Percentiles rank a stretch among this genome's conserved stretches.
These are phyloP conservation scores for Gnomoniopsis smithogilvyi DNA, from an alignment of 2,329 filamentous ascomycete genomes.

Conservation along the genomic window DNA sequence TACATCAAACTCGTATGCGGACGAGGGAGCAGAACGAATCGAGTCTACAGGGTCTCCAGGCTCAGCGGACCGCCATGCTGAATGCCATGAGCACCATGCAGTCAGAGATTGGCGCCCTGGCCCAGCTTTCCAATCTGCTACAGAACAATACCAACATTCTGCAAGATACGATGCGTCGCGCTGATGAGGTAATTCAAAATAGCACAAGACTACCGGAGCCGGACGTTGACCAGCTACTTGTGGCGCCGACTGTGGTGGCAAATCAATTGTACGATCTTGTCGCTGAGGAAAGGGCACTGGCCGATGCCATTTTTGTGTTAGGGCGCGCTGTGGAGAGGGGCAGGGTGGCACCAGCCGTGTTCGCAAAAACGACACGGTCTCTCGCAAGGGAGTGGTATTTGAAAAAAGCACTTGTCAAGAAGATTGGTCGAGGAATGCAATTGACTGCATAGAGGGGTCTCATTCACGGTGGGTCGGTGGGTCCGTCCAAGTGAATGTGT, in stretches of 20 bases:
- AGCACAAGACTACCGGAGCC: conserved; percentile 69
- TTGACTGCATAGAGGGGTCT: conserved; percentile 32
- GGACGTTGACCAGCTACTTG: conserved; percentile 82
- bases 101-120: conserved; percentile 68
- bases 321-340: conserved; percentile 72
- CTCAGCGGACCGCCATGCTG: conserved; percentile 76
- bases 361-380: conserved; percentile 73
- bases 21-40: conserved; percentile 70
- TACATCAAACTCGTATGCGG: conserved; percentile 66
- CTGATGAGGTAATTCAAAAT: conserved; percentile 72
- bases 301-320: conserved; percentile 82
- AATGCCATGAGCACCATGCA: conserved; percentile 67
- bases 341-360: conserved; percentile 66
- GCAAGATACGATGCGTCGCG: conserved; percentile 71
- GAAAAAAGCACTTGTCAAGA: conserved; percentile 76
- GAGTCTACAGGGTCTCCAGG: conserved; percentile 70
- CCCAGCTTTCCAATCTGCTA: conserved; percentile 67
- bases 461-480: not conserved
- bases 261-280: conserved; percentile 89
- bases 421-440: conserved; percentile 76
- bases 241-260: conserved; percentile 89
- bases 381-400: conserved; percentile 78
- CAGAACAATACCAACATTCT: conserved; percentile 76
- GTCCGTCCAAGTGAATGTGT: too few species aligned
- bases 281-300: conserved; percentile 82